These are phyloP conservation scores for Amphibolis antarctica DNA, from an alignment of 106 monocot species.

Conservation along the genomic window DNA sequence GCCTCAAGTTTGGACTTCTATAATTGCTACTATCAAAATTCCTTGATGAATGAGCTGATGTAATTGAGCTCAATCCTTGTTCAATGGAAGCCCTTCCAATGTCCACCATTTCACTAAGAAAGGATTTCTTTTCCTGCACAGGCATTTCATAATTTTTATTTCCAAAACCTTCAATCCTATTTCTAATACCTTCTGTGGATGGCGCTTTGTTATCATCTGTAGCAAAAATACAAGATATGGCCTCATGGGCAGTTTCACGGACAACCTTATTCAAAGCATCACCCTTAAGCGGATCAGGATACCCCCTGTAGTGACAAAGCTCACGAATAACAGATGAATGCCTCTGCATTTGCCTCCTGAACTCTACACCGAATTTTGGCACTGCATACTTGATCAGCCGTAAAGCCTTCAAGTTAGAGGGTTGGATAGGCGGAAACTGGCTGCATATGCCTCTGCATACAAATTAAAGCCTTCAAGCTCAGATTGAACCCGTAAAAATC, in stretches of 20 bases:
- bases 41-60: conserved; percentile 56
- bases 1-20: conserved; percentile 62
- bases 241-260: conserved; percentile 86
- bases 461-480: too few species aligned
- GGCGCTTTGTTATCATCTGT: conserved; percentile 49
- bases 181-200: conserved; percentile 41
- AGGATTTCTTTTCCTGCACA: conserved; percentile 86
- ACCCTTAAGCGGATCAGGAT: conserved; percentile 81
- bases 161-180: conserved; percentile 91
- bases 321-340: conserved; percentile 63
- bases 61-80: conserved; percentile 71
- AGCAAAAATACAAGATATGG: conserved; percentile 63
- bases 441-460: too few species aligned
- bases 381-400: conserved; percentile 84
- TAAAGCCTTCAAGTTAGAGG: conserved; percentile 48
- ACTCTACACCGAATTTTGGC: conserved; percentile 81
- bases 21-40: conserved; percentile 70
- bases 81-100: conserved; percentile 65
- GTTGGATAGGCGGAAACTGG: too few species aligned
- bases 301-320: conserved; percentile 81
- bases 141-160: conserved; percentile 73
- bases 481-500: too few species aligned
- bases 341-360: conserved; percentile 91
- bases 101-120: conserved; percentile 86
- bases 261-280: conserved; percentile 96